Conservation (phyloP, 2,329 filamentous ascomycete genomes). For the Fusarium sp. region DNA sequence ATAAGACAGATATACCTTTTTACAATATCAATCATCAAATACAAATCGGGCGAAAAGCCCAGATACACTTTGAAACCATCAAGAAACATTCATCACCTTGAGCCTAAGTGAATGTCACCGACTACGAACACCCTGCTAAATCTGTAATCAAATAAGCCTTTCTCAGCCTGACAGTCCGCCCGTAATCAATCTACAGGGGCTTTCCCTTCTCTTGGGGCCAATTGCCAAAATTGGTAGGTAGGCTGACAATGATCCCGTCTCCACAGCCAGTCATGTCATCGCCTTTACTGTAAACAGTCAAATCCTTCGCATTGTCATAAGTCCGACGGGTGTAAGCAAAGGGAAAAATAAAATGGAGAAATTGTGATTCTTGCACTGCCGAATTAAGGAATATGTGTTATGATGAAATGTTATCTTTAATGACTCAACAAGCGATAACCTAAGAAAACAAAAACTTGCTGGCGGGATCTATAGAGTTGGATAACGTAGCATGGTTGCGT, state of each 20-base stretch:
- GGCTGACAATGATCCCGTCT: slow-evolving; percentile 15
- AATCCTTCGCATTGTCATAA: slow-evolving; percentile 15
- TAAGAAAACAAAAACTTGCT: slow-evolving; percentile 22
- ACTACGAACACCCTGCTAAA: too few species aligned
- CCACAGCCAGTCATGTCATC: slow-evolving; percentile 12
- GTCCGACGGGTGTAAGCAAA: slow-evolving; percentile 18
- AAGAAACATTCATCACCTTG: slow-evolving; percentile 1
- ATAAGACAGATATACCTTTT: slow-evolving; percentile 28
- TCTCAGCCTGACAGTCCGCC: slow-evolving; percentile 34
- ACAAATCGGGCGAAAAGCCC: slow-evolving; percentile 21
- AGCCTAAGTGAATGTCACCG: background rate
- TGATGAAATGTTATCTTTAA: slow-evolving; percentile 16
- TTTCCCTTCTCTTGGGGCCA: slow-evolving; percentile 15
- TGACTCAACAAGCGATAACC: slow-evolving; percentile 3
- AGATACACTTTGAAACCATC: slow-evolving; percentile 2
- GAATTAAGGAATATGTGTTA: background rate
- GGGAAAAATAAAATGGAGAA: background rate
- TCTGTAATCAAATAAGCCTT: slow-evolving; percentile 14
- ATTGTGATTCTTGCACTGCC: slow-evolving; percentile 1
- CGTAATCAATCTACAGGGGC: slow-evolving; percentile 22
- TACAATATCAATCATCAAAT: slow-evolving; percentile 16
- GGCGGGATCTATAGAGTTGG: background rate
- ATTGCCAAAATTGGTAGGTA: slow-evolving; percentile 39
- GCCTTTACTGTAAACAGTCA: slow-evolving; percentile 8
- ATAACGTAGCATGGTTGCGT: slow-evolving; percentile 36